Evolutionary conservation across 805 yeast genomes (phyloP), one percentile per base, ranked within the genome.

Genomic region (Nakazawaea pomicola): DNA sequence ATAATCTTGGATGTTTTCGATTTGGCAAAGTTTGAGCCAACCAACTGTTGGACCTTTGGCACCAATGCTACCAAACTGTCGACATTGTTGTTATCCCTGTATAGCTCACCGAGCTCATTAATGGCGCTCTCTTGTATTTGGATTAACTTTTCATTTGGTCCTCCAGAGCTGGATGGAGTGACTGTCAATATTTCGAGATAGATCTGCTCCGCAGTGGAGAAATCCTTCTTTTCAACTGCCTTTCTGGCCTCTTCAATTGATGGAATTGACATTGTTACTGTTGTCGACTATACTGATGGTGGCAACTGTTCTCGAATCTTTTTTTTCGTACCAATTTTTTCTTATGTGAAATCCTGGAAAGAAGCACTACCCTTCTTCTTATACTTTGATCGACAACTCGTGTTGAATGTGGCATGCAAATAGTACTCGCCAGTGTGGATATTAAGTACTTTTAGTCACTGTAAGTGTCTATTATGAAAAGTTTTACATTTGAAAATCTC

Each of bases 1-100:
- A 91, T 81, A 42, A 91, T 84, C 60, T 91, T 93, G 16, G 98
- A 95, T 7, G 95, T 84, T 62, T 93, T 93, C 12, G 96, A 85
- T 65, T 93, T 93, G 35, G 98, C 96, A 55, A 86, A 78, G 25
- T 76, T 74, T 4, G 38, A 24, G 41, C 81, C 76, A 70, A 89
- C 80, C n/a, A 80, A 75, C 7, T 64, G 66, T 51, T 93, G 76
- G 1, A 95, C 80, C 30, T 76, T 70, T 10, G 78, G 69, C 29
- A 93, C 77, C 53, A 93, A 76, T 29, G 64, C 65, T 14, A 70
- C 65, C 33, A 93, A 70, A 50, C 78, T 73, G 4, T 62, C 68
- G 19, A 71, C 64, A 35, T 78, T 65, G 10, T 65, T 55, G 25
- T 67, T 63, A 2, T 58, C 59, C 44, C 77, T 75, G 61, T 85